Base-by-base conservation (phyloP, 345 rosid species). In the Zanthoxylum bungeanum region DNA sequence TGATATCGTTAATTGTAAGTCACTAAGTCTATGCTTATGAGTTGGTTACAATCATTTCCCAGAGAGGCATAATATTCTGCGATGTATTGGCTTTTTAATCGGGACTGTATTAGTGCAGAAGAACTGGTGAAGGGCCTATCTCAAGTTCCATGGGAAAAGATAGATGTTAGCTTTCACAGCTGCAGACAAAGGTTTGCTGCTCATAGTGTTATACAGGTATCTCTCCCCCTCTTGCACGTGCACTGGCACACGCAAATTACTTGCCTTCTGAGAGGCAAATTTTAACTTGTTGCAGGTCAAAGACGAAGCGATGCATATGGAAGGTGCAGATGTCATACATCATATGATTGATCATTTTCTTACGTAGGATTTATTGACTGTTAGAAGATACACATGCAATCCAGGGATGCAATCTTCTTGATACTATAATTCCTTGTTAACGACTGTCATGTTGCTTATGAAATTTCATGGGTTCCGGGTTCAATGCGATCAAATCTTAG, bases 201-300 rank as follows among this genome's bases (percentile, higher is more conserved):
- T 74, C 99, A 96, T 75, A 96, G 93, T 77, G 79, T 96, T 72
- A 96, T 96, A 78, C 99, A 93, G 97, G 99, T 95, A 34, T 46
- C 60, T 76, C 56, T 55, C 67, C 73, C 73, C 52, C 73, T 66
- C 68, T 70, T 65, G 1, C 63, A 12, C 9, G 0, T 36, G n/a
- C 24, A 9, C 31, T 4, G 27, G 17, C 22, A 17, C 40, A 46
- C 16, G 49, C 49, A 61, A 30, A 14, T 25, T 25, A 52, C 31
- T 37, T 10, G 10, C 28, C 16, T 52, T 21, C 31, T 47, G 40
- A 27, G 60, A n/a, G 14, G n/a, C 56, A 9, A 31, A 51, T 22
- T 50, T 8, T 1, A 5, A 27, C 30, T 50, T 69, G 49, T 76
- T 63, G 51, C 88, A 93, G 98, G 97, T 93, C 17, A 93, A 93